These are phyloP conservation scores for Asterochloris sp. DNA, from an alignment of 139 green algal species.

Conservation along the genomic window DNA sequence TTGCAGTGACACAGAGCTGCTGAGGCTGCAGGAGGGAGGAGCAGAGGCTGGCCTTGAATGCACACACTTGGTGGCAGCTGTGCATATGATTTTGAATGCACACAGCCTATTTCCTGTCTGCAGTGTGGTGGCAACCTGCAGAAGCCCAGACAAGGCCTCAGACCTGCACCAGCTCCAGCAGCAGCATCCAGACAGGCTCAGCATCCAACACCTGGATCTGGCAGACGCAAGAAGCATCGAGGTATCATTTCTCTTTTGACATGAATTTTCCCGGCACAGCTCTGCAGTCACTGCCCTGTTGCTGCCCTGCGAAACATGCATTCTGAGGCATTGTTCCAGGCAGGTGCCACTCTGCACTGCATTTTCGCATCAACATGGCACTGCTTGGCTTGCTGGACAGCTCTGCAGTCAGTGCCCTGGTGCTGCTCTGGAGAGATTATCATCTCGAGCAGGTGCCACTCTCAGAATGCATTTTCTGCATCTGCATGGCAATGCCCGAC, in stretches of 20 bases:
- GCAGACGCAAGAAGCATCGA: too few relatives aligned
- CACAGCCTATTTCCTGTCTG: neutral
- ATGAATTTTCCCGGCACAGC: too few relatives aligned
- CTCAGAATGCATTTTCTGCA: neutral
- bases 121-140: slow-evolving; percentile 72
- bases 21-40: too few relatives aligned
- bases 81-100: neutral
- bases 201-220: too few relatives aligned
- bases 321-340: too few relatives aligned
- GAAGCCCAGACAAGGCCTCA: slow-evolving; percentile 39
- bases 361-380: slow-evolving; percentile 53
- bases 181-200: slow-evolving; percentile 14
- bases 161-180: slow-evolving; percentile 39
- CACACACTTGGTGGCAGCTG: too few relatives aligned
- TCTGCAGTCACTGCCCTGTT: too few relatives aligned
- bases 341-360: slow-evolving; percentile 18
- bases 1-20: too few relatives aligned
- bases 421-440: too few relatives aligned
- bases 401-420: neutral
- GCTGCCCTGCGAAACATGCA: too few relatives aligned
- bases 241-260: too few relatives aligned
- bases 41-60: too few relatives aligned
- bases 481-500: neutral
- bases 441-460: neutral
- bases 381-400: slow-evolving; percentile 48